Base-by-base conservation (phyloP, 176 grass and related monocot genomes). In the Miscanthus lutarioriparius region DNA sequence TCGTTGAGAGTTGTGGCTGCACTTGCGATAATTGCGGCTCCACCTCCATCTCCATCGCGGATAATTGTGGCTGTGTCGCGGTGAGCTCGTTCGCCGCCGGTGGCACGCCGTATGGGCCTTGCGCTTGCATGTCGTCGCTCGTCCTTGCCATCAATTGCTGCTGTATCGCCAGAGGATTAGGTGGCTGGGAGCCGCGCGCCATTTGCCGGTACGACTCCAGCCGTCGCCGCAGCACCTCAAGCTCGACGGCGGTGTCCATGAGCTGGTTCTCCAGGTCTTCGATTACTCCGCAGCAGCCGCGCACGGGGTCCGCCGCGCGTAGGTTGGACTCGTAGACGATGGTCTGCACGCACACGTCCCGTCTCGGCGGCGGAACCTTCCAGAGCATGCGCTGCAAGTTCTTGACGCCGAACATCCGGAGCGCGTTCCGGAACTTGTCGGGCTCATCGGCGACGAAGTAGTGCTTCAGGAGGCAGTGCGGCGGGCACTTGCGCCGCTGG, bases 401-500 rank as follows among this genome's bases (percentile, higher is more conserved):
- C 25, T 58, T 78, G 13, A 90, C 41, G 37, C 91, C 88, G 49
- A 90, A 90, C 38, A 90, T 68, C 4, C 73, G 67, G 19, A 85
- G 48, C 36, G 78, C 78, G 44, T 79, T 75, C 27, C 41, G 48
- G 85, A 93, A 93, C 19, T 12, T 64, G 10, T 23, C 48, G 10
- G 68, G 81, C 37, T 49, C 47, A 15, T 54, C 32, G 47, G 78
- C 30, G 6, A 78, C 78, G 67, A 93, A 93, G 82, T 85, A 90
- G 7, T 74, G 91, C 27, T 49, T 72, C 20, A 90, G 81, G 9
- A 11, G 22, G 82, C 85, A 90, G 32, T 77, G 72, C 44, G 84
- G 36, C 71, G 19, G 4, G 91, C 91, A 92, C 71, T 16, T 72
- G 7, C 80, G 87, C 4, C 91, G 87, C 69, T 74, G 81, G 71